Base-by-base conservation (phyloP, 768 basidiomycete genomes). In the Termitomyces eurrhizus region DNA sequence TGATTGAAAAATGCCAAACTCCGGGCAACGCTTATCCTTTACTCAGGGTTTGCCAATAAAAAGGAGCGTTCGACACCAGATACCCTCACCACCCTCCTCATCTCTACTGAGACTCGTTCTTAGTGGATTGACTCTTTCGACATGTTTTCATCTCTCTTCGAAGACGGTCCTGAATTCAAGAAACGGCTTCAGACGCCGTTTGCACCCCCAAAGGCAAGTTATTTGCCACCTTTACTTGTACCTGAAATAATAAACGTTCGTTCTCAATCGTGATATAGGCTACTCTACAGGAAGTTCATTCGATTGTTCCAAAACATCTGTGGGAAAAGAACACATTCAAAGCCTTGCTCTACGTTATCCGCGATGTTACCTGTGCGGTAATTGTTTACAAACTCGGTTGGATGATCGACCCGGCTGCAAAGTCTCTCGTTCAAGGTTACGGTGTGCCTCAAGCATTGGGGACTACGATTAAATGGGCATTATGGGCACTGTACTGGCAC, bases 401-500 rank as follows among this genome's bases (percentile, higher is more conserved):
- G 63, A 67, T 69, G 64, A 85, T 86, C 53, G 83, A 84, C 44
- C 77, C 81, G 4, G 67, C 73, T 37, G 74, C 73, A 37, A 63
- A 62, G 18, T 65, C 65, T 24, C 62, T 73, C 8, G 70, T 73
- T 11, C 52, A 41, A 24, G 61, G 66, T 52, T 65, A 66, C 32
- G 67, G 60, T 0, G 61, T 70, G 16, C 64, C 72, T 24, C 52
- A 68, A 0, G 59, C 52, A 24, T 64, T 73, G 49, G 73, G 70
- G 7, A 61, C 62, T 14, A 41, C 70, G n/a, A 58, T 73, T 3
- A 78, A 75, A 51, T 81, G 76, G 78, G 54, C 64, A 16, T 64
- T 77, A 6, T 85, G 80, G 83, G 69, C 68, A 0, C 62, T 74
- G 1, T 86, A 87, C 64, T 85, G 84, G 82, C 78, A 81, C 70